Base-by-base conservation (phyloP, 2,329 filamentous ascomycete species). In the Sporothrix pallida region DNA sequence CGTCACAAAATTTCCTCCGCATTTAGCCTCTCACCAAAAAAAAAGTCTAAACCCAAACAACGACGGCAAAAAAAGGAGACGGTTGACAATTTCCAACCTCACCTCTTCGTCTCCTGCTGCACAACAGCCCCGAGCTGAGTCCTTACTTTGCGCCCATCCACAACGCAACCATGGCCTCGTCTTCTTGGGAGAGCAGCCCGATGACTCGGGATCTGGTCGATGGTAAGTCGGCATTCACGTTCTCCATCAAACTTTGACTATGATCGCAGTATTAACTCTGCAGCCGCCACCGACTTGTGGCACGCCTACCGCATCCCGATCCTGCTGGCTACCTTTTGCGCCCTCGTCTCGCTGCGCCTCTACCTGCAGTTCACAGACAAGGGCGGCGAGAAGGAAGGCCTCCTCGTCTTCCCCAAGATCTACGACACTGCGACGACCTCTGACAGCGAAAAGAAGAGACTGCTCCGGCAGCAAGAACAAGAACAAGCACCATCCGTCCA, bases 281-380 rank as follows among this genome's bases (percentile, higher is more conserved):
- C n/a, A n/a, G n/a, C 63, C 8, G 73, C 72, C 60, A 72, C 85
- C 12, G 83, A 84, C 65, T 73, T 82, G 10, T 87, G 86, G 86
- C 85, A 87, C 76, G 75, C 79, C 69, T 81, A 86, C 74, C 83
- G 86, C 26, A 83, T 84, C 17, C 80, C 83, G 0, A 82, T 86
- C 42, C 80, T 87, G 17, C 76, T 87, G 3, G 78, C 79, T 50
- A 76, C 81, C 1, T 80, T 86, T 70, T 75, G 81, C 2, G 62
- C 81, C 10, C 81, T 87, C 50, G 75, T 83, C 6, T 77, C 80
- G 4, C 74, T 85, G 31, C 82, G 86, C 54, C 69, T 84, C 5
- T 87, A 86, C 71, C 78, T 87, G 0, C 82, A 85, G 70, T 56
- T 81, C 5, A 80, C 80, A 7, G 71, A 65, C 8, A 52, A 31